Conservation (phyloP, 306 rosid species). For the Neltuma alba region DNA sequence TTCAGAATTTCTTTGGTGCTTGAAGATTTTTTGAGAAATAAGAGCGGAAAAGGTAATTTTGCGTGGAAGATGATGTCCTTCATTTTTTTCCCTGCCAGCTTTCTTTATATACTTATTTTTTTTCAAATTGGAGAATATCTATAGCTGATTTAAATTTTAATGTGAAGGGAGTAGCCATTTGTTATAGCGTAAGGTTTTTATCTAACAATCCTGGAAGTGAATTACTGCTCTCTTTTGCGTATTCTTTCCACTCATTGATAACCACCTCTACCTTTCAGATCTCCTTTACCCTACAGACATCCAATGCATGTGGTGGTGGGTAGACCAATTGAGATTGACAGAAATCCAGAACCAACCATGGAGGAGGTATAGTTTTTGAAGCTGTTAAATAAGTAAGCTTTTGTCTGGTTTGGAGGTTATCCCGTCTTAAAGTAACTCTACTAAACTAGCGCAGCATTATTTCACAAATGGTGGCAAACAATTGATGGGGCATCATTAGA, state of each 20-base stretch:
- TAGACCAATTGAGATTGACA: conserved; percentile 68
- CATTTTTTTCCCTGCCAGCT: neutral
- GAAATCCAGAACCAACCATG: conserved; percentile 72
- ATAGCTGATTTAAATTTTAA: conserved; percentile 10
- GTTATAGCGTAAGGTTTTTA: neutral
- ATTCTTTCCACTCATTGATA: conserved; percentile 6
- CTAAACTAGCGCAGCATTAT: neutral
- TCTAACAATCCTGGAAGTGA: conserved; percentile 7
- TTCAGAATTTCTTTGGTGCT: conserved; percentile 21
- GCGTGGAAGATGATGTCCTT: conserved; percentile 7
- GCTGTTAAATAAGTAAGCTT: conserved; percentile 1
- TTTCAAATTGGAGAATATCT: conserved; percentile 7
- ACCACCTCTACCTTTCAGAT: conserved; percentile 47
- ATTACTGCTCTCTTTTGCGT: conserved; percentile 12
- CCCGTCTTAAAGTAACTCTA: neutral
- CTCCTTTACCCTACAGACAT: conserved; percentile 72
- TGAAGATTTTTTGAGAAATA: conserved; percentile 14
- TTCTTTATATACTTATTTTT: neutral
- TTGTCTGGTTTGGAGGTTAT: conserved; percentile 13
- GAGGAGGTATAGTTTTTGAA: conserved; percentile 39
- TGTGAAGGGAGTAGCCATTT: conserved; percentile 17
- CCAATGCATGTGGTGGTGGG: conserved; percentile 91
- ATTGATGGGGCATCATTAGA: neutral
- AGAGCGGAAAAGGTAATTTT: conserved; percentile 1
- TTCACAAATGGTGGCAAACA: neutral